Base-by-base conservation (phyloP, 768 basidiomycete genomes). In the Kondoa subrosea region DNA sequence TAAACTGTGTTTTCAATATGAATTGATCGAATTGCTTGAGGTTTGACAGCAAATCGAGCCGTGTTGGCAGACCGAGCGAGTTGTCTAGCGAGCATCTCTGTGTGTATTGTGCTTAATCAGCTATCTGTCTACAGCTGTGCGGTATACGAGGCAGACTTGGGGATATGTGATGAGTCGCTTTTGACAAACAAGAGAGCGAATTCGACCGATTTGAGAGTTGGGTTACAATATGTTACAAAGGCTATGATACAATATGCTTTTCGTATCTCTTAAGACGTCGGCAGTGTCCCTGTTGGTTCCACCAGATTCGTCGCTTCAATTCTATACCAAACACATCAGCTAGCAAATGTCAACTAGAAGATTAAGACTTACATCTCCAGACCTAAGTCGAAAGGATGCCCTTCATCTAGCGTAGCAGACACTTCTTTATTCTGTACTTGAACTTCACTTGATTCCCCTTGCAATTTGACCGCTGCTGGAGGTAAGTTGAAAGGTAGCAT, bases 311-410 rank as follows among this genome's bases (percentile, higher is more conserved):
- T 50, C 40, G 40, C 40, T 50, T 50, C 40, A 21, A 50, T 50
- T 21, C 40, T 50, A 8, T 50, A 8, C 40, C 40, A 50, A 8
- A 50, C 8, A 50, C 21, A 50, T 50, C 40, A 50, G 40, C 40
- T 21, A 8, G 21, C 12, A 50, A 21, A 50, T 8, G 21, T 21
- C 8, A 21, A 50, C 40, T 8, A 59, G 58, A 31, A 31, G 29
- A 27, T 14, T 31, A 33, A 27, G 8, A 32, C 61, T n/a, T n/a
- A 63, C 61, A 33, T 31, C n/a, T 63, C 61, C 29, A 63, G 21
- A 3, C 61, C 61, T 32, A 63, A 33, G 34, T 63, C 61, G 61
- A 63, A 63, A 32, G 61, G 61, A 63, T 63, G 30, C 29, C 33
- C 30, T 63, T 63, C 29, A 33, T 63, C 61, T n/a, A n/a, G n/a